Base-by-base conservation (phyloP, 116 monocot species). In the Cymodocea nodosa region DNA sequence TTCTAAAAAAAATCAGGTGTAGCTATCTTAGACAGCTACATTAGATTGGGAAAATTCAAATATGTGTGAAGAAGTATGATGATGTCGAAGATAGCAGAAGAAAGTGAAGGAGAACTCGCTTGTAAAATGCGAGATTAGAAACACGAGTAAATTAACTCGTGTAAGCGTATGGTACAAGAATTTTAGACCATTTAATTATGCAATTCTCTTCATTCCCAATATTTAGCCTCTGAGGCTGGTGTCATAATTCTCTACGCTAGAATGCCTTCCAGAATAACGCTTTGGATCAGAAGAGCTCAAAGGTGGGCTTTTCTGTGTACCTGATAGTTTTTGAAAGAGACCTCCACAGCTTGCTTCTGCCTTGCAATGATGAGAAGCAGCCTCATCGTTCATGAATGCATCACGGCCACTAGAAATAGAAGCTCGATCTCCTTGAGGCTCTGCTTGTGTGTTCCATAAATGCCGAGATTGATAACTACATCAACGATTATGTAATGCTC, bases 401-500 rank as follows among this genome's bases (percentile, higher is more conserved):
- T 79, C 87, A 44, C 60, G 65, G 77, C 76, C 78, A 59, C 79
- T 79, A 69, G 85, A 83, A 66, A 83, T 78, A 83, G 75, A 80
- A 74, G 75, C 67, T 36, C 79, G 81, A n/a, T n/a, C n/a, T n/a
- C 71, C 81, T 83, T 72, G 83, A 86, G 23, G 90, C 81, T 48
- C 86, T 75, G 56, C 79, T 81, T 73, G 86, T 60, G 20, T 75
- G 74, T 53, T 73, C 85, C 81, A 85, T 60, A 79, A 81, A 81
- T 49, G 64, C 77, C 62, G 86, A 81, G 68, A 76, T 78, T 67
- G 85, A 81, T 51, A 80, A 40, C 89, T 90, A 68, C 84, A 81
- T 69, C 15, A 23, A 48, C 11, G 15, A 17, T 16, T 8, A 52
- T 17, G 10, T 53, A 4, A 18, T 36, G 34, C 35, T 67, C 23